Conservation (phyloP, 441 rosid genomes). For the Adansonia grandidieri region DNA sequence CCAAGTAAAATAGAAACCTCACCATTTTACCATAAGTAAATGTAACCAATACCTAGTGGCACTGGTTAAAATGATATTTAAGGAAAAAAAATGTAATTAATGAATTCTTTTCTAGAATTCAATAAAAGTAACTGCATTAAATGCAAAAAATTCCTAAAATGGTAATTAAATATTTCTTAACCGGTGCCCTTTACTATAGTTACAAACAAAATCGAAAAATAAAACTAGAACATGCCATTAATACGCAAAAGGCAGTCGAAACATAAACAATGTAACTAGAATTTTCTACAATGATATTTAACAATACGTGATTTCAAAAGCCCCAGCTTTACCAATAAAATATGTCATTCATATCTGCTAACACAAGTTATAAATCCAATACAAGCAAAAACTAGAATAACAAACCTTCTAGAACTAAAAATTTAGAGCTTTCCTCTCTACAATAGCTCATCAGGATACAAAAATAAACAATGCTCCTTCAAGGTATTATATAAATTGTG, state of each 20-base stretch:
- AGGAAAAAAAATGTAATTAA: no score
- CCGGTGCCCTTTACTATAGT: no score
- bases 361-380: background rate
- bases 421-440: background rate
- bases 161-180: no score
- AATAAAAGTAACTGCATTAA: no score
- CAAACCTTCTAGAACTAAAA: background rate
- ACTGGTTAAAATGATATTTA: no score
- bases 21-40: no score
- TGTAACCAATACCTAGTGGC: no score
- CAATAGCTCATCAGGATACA: background rate
- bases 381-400: background rate
- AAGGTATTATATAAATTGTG: no score
- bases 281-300: background rate
- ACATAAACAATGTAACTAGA: background rate
- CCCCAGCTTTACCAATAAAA: background rate
- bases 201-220: background rate
- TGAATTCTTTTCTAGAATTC: no score
- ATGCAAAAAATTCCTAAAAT: no score
- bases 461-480: background rate
- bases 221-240: background rate
- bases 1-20: background rate
- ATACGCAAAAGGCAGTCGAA: background rate
- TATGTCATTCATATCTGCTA: background rate
- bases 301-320: background rate